Evolutionary conservation across 331 rosid genomes (phyloP).

Genomic region (Acacia pycnantha): DNA sequence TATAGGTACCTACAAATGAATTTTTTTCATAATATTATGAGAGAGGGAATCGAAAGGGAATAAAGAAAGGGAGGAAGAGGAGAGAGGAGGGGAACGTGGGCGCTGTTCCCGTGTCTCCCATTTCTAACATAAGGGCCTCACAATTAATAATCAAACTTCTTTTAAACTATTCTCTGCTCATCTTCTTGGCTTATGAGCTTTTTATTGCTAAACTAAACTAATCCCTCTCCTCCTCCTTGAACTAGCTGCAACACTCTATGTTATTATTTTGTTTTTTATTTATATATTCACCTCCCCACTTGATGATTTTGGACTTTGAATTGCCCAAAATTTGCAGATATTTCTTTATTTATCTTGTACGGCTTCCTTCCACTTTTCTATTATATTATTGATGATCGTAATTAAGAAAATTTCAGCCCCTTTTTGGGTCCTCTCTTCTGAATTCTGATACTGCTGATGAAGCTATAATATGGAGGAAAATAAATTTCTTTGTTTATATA

Average conservation of each 20-base stretch:
- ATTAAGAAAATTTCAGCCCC: not conserved
- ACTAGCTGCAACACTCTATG: conserved; percentile 45
- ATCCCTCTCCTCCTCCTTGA: conserved; percentile 46
- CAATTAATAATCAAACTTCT: not conserved
- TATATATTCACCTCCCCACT: conserved; percentile 36
- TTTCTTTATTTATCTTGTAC: conserved; percentile 15
- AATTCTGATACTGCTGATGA: not conserved
- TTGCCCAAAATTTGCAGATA: not conserved
- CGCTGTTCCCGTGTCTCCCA: conserved; percentile 98
- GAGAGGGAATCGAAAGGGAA: conserved; percentile 39
- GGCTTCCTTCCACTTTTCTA: not conserved
- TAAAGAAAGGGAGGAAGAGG: conserved; percentile 49
- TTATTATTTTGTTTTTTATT: too few species aligned
- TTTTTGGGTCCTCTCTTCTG: not conserved
- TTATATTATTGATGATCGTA: not conserved
- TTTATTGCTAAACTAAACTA: conserved; percentile 56
- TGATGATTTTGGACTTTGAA: conserved; percentile 48
- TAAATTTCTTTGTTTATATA: not conserved
- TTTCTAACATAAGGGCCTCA: conserved; percentile 31
- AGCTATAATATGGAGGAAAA: not conserved
- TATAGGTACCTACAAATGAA: too few species aligned
- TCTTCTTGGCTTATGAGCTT: conserved; percentile 95
- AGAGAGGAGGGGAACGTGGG: conserved; percentile 82
- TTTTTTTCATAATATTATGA: not conserved
- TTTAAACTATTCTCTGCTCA: conserved; percentile 52